Base-by-base conservation (phyloP, 2,329 filamentous ascomycete species). In the Aspergillus candidus region DNA sequence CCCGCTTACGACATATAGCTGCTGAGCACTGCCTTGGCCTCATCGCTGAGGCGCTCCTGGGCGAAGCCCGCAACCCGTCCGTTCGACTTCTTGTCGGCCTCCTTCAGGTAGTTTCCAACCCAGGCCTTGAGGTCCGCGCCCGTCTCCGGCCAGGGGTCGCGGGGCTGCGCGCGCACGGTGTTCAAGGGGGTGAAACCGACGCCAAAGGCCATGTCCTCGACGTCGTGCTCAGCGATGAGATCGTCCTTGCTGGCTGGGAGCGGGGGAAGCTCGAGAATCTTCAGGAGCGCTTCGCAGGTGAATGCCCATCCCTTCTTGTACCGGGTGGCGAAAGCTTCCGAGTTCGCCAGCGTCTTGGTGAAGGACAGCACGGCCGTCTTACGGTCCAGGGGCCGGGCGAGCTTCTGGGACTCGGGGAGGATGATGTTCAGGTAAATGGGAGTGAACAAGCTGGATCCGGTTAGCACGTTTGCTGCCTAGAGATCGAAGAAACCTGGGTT, bases 131-230 rank as follows among this genome's bases (percentile, higher is more conserved):
- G 72, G 47, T 89, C 86, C 43, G 89, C 83, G 4, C 80, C 77
- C 11, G 95, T 82, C 49, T 96, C 86, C 1, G 90, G 85, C 73
- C 89, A 97, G 14, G 90, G 85, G 63, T 97, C 93, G 40, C 76
- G 77, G 1, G 79, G 71, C 4, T 80, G 73, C 47, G 82, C 82
- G 64, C 84, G 88, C 72, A 91, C 93, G 0, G 91, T 96, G 71
- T 91, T 94, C 50, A 98, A 78, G 29, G 87, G 84, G 1, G 93
- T 97, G 69, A 94, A 98, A 7, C 89, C 91, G 52, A 96, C 83
- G 18, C 93, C 93, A 60, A 98, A 98, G 22, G 88, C 84, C 54
- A 96, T 82, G 63, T 98, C 93, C 58, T 98, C 93, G 18, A 95
- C 86, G 58, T 97, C 91, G 3, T 88, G 83, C 62, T 97, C 93